phyloP scores from a whole-genome alignment of 768 basidiomycete species.

The Mycena pura region DNA sequence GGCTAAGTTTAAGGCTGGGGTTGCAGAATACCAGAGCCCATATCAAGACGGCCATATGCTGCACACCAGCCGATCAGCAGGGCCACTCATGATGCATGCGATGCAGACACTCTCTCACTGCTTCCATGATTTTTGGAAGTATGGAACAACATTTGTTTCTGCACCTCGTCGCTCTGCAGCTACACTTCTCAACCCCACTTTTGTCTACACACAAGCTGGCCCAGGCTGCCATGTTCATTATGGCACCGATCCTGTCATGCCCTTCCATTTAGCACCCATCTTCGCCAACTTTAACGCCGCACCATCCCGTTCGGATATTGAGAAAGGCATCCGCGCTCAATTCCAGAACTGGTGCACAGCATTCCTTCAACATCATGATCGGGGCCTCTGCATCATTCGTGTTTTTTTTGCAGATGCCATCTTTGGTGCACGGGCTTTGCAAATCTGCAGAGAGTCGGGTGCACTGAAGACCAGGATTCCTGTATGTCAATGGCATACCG shows the following conservation, averaged over 20 bases:
- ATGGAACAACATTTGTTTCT: conserved; percentile 44
- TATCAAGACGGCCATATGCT: conserved; percentile 8
- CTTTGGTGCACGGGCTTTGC: conserved; percentile 45
- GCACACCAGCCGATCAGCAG: conserved; percentile 46
- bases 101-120: conserved; percentile 24
- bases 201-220: conserved; percentile 48
- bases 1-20: conserved; percentile 20
- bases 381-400: conserved; percentile 35
- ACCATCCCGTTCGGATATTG: conserved; percentile 13
- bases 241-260: conserved; percentile 47
- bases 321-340: conserved; percentile 20
- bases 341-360: conserved; percentile 29
- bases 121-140: conserved; percentile 46
- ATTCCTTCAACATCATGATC: neutral
- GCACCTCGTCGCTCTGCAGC: conserved; percentile 25
- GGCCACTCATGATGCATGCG: conserved; percentile 38
- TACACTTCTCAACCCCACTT: conserved; percentile 52
- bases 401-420: conserved; percentile 50
- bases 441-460: conserved; percentile 24
- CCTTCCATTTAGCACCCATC: conserved; percentile 45
- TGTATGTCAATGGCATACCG: conserved; percentile 40
- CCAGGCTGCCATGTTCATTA: conserved; percentile 50
- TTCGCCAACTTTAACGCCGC: neutral
- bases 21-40: conserved; percentile 27
- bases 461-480: conserved; percentile 37